These are phyloP conservation scores for Cryptosporidium sp. DNA, from an alignment of 169 alveolate species.

Conservation along the genomic window DNA sequence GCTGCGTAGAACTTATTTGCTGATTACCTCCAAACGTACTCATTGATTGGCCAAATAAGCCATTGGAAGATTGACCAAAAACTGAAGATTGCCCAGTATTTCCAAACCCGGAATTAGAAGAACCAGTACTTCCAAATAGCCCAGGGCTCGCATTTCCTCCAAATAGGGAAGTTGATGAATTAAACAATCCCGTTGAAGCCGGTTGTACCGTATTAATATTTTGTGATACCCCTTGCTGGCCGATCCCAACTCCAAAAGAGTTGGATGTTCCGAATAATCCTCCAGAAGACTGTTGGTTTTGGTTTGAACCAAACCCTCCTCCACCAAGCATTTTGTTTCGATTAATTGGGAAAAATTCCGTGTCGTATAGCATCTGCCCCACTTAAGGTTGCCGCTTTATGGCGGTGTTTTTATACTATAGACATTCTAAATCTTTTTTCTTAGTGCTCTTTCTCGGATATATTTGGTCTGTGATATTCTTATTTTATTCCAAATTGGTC, in stretches of 20 bases:
- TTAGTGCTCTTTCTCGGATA: constrained; percentile 60
- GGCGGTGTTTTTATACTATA: constrained; percentile 23
- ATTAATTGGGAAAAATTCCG: constrained; percentile 6
- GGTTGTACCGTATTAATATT: constrained; percentile 11
- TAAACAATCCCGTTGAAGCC: constrained; percentile 45
- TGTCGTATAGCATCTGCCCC: constrained; percentile 70
- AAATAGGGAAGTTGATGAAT: constrained; percentile 54
- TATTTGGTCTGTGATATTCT: constrained; percentile 37
- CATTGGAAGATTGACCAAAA: constrained; percentile 65
- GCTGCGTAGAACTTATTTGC: constrained; percentile 38
- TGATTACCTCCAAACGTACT: constrained; percentile 60
- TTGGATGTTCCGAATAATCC: constrained; percentile 66
- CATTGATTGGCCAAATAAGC: constrained; percentile 65
- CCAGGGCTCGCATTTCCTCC: constrained; percentile 43
- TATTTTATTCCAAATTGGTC: constrained; percentile 40
- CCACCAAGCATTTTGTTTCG: constrained; percentile 65
- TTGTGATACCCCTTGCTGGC: constrained; percentile 66
- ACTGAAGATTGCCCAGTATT: constrained; percentile 7
- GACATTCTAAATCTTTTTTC: constrained; percentile 20
- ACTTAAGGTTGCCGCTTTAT: constrained; percentile 44
- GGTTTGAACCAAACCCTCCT: constrained; percentile 70
- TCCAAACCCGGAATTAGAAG: constrained; percentile 53
- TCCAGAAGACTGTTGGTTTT: constrained; percentile 65
- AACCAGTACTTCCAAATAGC: constrained; percentile 28
- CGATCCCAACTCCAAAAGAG: constrained; percentile 62